Conservation (phyloP, 2,329 filamentous ascomycete species). For the Rutstroemia sp. region DNA sequence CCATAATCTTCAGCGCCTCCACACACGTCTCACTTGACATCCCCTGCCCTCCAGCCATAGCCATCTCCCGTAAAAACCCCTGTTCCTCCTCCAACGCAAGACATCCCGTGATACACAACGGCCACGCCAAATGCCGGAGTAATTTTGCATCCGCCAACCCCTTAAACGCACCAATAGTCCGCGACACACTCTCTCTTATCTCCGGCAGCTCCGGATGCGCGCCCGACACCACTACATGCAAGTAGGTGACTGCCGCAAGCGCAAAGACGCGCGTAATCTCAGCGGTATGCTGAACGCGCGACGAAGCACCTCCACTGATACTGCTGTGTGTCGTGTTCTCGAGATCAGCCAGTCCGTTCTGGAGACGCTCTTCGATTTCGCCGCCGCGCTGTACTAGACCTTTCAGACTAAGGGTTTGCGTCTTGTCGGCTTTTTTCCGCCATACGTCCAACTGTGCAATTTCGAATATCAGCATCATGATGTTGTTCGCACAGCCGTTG, state of each 20-base stretch:
- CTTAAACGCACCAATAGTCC: slow-evolving; percentile 11
- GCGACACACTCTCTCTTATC: slow-evolving; percentile 20
- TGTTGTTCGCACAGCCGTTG: background rate
- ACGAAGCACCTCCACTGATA: background rate
- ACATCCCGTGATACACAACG: slow-evolving; percentile 5
- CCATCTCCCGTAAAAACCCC: background rate
- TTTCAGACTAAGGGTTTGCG: background rate
- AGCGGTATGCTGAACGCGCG: background rate
- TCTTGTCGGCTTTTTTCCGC: background rate
- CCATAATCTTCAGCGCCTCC: slow-evolving; percentile 5
- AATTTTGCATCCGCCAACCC: background rate
- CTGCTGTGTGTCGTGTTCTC: background rate
- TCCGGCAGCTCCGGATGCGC: slow-evolving; percentile 16
- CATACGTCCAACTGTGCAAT: background rate
- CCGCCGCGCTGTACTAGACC: background rate
- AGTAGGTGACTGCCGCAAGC: slow-evolving; percentile 14
- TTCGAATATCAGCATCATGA: background rate
- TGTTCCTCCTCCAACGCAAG: background rate
- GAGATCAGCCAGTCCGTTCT: background rate
- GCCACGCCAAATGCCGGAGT: slow-evolving; percentile 2
- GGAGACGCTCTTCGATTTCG: background rate
- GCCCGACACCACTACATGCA: slow-evolving; percentile 17
- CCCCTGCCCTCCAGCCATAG: background rate
- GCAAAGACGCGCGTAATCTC: slow-evolving; percentile 12
- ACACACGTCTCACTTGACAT: background rate